A percentile compares a stretch with the other conserved stretches of the same genome.
Conservation (phyloP, 2,329 filamentous ascomycete species). For the Cercospora citrullina region DNA sequence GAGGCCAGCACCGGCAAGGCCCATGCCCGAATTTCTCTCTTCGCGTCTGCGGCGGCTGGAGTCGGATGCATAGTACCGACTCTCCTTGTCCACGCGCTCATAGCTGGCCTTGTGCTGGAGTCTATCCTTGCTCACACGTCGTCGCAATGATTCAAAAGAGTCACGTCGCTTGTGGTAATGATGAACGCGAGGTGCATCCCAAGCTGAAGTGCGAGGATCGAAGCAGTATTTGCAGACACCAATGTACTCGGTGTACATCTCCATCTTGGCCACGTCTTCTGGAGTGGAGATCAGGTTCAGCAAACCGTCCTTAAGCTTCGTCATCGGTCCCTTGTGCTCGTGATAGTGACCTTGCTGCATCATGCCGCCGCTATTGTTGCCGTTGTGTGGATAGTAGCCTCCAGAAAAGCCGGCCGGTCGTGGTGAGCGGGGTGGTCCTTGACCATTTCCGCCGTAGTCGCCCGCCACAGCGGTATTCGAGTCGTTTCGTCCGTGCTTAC, state of each 20-base stretch:
- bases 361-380: slow-evolving; percentile 21
- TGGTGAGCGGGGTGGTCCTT: slow-evolving; percentile 29
- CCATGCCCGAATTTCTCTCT: slow-evolving; percentile 40
- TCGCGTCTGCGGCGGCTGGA: slow-evolving; percentile 47
- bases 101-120: slow-evolving; percentile 36
- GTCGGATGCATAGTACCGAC: slow-evolving; percentile 57
- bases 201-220: slow-evolving; percentile 57
- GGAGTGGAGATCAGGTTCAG: slow-evolving; percentile 41
- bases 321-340: slow-evolving; percentile 58
- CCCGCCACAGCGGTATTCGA: slow-evolving; percentile 22
- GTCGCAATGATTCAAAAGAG: slow-evolving; percentile 36
- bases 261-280: slow-evolving; percentile 64
- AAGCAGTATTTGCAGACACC: slow-evolving; percentile 67
- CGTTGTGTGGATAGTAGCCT: slow-evolving; percentile 21
- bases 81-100: slow-evolving; percentile 60
- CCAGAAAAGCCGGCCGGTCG: slow-evolving; percentile 11
- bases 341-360: slow-evolving; percentile 41
- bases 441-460: slow-evolving; percentile 23
- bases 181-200: slow-evolving; percentile 62
- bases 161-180: slow-evolving; percentile 48
- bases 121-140: slow-evolving; percentile 31
- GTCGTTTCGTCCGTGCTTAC: slow-evolving; percentile 29
- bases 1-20: slow-evolving; percentile 56
- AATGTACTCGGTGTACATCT: slow-evolving; percentile 67
- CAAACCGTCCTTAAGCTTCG: slow-evolving; percentile 61